Conservation (phyloP, 176 grass and related monocot genomes). For the Carex pumila region DNA sequence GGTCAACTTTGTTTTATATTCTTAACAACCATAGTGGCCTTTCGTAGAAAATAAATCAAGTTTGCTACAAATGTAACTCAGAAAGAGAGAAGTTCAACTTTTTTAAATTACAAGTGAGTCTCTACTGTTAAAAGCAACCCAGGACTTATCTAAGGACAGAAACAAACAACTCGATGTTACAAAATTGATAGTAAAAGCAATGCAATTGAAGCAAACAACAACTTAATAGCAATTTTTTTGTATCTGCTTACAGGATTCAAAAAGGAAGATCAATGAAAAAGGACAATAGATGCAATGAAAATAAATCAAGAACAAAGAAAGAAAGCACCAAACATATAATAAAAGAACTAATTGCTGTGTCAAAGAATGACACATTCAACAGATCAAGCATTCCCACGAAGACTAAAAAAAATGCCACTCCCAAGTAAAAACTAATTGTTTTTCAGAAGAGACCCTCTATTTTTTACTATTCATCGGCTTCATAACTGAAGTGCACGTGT, state of each 20-base stretch:
- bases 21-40: neutral
- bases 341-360: neutral
- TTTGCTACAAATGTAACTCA: neutral
- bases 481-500: conserved; percentile 21
- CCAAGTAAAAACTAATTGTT: neutral
- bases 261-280: neutral
- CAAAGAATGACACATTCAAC: conserved; percentile 3
- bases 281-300: neutral
- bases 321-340: neutral
- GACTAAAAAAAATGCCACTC: neutral
- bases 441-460: neutral
- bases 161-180: too few relatives aligned
- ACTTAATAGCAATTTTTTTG: neutral
- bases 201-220: neutral
- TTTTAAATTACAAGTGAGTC: neutral
- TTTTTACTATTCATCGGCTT: conserved; percentile 14
- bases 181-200: neutral
- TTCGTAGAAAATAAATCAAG: neutral
- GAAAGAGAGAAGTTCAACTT: neutral
- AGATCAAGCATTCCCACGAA: neutral
- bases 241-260: neutral
- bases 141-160: too few relatives aligned
- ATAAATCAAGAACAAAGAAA: neutral
- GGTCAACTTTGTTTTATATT: neutral
- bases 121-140: neutral